These are phyloP conservation scores for Trypethelium eluteriae DNA, from an alignment of 495 filamentous ascomycete species.

Conservation along the genomic window DNA sequence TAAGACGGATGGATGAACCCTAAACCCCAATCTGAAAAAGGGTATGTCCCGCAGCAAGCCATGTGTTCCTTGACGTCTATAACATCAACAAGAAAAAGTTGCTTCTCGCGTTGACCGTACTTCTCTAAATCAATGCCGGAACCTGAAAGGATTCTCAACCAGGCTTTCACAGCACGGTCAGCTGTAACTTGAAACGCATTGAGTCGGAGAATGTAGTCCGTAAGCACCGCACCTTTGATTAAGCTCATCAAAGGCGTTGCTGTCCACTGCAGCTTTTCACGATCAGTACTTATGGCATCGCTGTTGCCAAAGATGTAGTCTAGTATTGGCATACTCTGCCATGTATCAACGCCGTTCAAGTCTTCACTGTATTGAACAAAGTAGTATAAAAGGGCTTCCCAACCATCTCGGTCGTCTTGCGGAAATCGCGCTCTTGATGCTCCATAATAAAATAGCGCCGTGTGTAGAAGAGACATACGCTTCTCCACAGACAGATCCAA, in stretches of 20 bases:
- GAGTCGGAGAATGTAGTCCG: background rate
- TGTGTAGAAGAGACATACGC: background rate
- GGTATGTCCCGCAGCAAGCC: background rate
- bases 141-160: background rate
- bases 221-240: background rate
- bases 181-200: background rate
- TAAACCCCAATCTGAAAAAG: background rate
- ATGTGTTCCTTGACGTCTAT: background rate
- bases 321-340: background rate
- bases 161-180: background rate
- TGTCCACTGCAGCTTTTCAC: background rate
- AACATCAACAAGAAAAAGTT: background rate
- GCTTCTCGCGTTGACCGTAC: background rate
- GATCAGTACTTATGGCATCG: background rate
- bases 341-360: background rate
- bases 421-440: background rate
- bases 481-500: background rate
- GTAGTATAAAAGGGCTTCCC: background rate
- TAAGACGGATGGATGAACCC: background rate
- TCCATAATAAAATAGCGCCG: background rate
- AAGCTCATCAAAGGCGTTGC: background rate
- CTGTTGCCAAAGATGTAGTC: background rate
- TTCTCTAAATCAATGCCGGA: background rate
- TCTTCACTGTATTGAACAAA: background rate
- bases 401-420: background rate